Conservation (phyloP, 2,329 filamentous ascomycete genomes). For the Proliferodiscus dingleyae region DNA sequence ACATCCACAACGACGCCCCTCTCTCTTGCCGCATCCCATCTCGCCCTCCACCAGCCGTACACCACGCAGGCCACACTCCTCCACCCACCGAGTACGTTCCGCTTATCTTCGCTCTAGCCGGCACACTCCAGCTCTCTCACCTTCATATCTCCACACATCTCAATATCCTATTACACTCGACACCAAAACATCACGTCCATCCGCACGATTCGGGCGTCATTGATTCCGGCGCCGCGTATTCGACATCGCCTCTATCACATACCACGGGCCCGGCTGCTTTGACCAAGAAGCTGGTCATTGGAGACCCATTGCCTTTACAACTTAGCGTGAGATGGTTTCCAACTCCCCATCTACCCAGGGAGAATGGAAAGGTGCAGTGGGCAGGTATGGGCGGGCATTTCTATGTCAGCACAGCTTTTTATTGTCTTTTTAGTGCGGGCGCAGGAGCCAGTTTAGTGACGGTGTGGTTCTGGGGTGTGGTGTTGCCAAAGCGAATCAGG, state of each 20-base stretch:
- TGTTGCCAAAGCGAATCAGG: constrained; percentile 44
- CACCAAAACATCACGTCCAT: constrained; percentile 55
- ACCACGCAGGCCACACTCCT: constrained; percentile 28
- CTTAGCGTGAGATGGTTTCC: constrained; percentile 88
- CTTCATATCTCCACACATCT: constrained; percentile 85
- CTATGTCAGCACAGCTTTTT: constrained; percentile 59
- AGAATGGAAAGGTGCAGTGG: constrained; percentile 62
- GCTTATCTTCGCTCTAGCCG: constrained; percentile 81
- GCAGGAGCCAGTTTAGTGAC: constrained; percentile 47
- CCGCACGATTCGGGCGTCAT: constrained; percentile 71
- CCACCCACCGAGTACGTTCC: constrained; percentile 64
- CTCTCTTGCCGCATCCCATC: constrained; percentile 85
- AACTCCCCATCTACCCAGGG: constrained; percentile 63
- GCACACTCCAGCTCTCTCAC: constrained; percentile 82
- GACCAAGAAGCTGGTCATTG: constrained; percentile 70
- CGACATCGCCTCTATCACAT: constrained; percentile 65
- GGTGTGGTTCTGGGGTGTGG: constrained; percentile 56
- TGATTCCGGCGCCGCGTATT: constrained; percentile 84
- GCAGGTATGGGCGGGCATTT: constrained; percentile 59
- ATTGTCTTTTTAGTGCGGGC: constrained; percentile 53
- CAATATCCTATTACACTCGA: constrained; percentile 76
- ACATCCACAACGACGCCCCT: constrained; percentile 94
- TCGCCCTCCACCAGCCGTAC: constrained; percentile 55
- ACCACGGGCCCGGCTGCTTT: constrained; percentile 41
- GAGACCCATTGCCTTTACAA: constrained; percentile 72